A percentile compares a stretch with the other conserved stretches of the same genome.
These are phyloP conservation scores for Pichia deserticola DNA, from an alignment of 805 yeast genomes.

Conservation along the genomic window DNA sequence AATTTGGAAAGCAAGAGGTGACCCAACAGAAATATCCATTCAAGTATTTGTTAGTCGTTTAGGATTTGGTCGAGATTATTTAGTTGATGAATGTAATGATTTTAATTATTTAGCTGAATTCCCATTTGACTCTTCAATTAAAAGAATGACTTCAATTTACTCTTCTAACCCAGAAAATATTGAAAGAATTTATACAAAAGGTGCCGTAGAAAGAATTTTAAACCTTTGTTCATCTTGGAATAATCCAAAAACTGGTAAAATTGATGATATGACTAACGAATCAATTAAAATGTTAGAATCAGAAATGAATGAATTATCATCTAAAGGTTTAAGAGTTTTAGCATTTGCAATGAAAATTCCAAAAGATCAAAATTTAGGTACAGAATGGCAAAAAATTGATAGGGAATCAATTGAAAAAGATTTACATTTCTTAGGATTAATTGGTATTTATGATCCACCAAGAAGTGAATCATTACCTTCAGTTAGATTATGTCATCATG, in stretches of 20 bases:
- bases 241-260: slow-evolving; percentile 28
- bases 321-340: slow-evolving; percentile 64
- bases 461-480: slow-evolving; percentile 59
- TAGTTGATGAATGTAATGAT: slow-evolving; percentile 32
- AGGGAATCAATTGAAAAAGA: slow-evolving; percentile 44
- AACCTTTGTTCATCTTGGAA: slow-evolving; percentile 50
- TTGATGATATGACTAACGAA: slow-evolving; percentile 32
- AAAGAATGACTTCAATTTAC: slow-evolving; percentile 65
- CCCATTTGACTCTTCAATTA: slow-evolving; percentile 69
- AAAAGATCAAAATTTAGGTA: slow-evolving; percentile 12
- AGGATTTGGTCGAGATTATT: slow-evolving; percentile 37
- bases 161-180: slow-evolving; percentile 22
- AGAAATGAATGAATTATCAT: slow-evolving; percentile 52
- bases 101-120: slow-evolving; percentile 51
- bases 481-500: slow-evolving; percentile 59
- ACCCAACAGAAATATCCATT: slow-evolving; percentile 84
- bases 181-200: slow-evolving; percentile 45
- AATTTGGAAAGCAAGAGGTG: slow-evolving; percentile 76
- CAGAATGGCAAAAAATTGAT: slow-evolving; percentile 26
- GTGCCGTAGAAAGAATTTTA: slow-evolving; percentile 69
- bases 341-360: slow-evolving; percentile 52
- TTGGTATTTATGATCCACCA: slow-evolving; percentile 80
- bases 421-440: slow-evolving; percentile 55
- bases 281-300: slow-evolving; percentile 38
- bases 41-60: slow-evolving; percentile 67